Base-by-base conservation (phyloP, 2,329 filamentous ascomycete genomes). In the Aspergillus melleus region DNA sequence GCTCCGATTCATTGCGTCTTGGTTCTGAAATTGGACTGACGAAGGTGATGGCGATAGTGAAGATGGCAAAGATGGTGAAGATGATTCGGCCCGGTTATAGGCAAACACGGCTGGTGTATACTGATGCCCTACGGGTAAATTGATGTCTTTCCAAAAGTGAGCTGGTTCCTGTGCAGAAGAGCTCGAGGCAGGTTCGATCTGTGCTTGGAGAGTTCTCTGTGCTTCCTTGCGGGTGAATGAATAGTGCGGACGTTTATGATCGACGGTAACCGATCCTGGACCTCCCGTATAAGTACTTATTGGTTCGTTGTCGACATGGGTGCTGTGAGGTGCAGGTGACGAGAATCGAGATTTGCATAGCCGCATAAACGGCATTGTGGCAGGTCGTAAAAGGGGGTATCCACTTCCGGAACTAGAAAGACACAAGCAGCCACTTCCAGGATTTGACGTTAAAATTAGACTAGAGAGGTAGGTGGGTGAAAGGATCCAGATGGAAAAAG, bases 131-230 rank as follows among this genome's bases (percentile, higher is more conserved):
- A 49, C 20, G 12, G 50, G 56, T 9, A 56, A 51, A 12, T 59
- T 11, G 47, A 63, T 59, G 39, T 59, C 49, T 47, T 59, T 53
- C 61, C 59, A 61, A 46, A 36, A 47, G 22, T 42, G 54, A 4
- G 50, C 44, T 6, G 57, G 53, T 30, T 62, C 58, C 49, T 60
- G 59, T 16, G 55, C 49, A 12, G 59, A 49, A 9, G 26, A 36
- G 52, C 52, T 54, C 4, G 50, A 57, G 4, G 46, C n/a, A 11
- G 55, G 55, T 14, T 61, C 46, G 22, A 49, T 22, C 8, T 22
- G 22, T 46, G 50, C 51, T 49, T 32, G 54, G 20, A 1, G 42
- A 19, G n/a, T 9, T 46, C 42, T 20, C n/a, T 46, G 42, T 46
- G 6, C 20, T 39, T 32, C 29, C 19, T 51, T 30, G 10, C 32